A percentile compares a stretch with the other conserved stretches of the same genome.
Conservation (phyloP, 1,139 yeast genomes). For the Suhomyces chickasaworum region DNA sequence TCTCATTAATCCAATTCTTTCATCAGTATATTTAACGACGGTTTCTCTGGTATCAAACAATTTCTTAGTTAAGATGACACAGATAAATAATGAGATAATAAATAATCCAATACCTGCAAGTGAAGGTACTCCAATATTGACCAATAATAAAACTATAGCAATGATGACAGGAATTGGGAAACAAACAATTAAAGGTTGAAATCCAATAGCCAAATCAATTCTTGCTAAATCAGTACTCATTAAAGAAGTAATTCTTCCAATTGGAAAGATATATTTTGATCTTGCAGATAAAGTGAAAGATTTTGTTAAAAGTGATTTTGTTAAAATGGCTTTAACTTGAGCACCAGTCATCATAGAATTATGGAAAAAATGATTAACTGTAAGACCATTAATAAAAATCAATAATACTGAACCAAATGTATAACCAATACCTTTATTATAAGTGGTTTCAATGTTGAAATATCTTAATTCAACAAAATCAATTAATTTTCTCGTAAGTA, state of each 20-base stretch:
- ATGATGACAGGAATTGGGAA: slow-evolving; percentile 50
- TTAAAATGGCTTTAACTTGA: slow-evolving; percentile 43
- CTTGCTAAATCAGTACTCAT: slow-evolving; percentile 50
- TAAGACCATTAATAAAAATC: slow-evolving; percentile 43
- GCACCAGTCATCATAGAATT: slow-evolving; percentile 52
- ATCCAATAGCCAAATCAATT: slow-evolving; percentile 50
- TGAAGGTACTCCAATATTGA: slow-evolving; percentile 42
- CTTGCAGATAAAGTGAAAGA: slow-evolving; percentile 41
- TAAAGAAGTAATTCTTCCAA: slow-evolving; percentile 45
- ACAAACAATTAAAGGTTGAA: slow-evolving; percentile 47
- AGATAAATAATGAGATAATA: slow-evolving; percentile 39
- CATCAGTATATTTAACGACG: slow-evolving; percentile 44
- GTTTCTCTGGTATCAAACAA: slow-evolving; percentile 41
- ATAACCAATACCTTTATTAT: slow-evolving; percentile 44
- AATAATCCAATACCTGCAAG: slow-evolving; percentile 49
- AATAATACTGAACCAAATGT: slow-evolving; percentile 44
- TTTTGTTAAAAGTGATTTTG: slow-evolving; percentile 42
- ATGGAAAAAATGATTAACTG: slow-evolving; percentile 48
- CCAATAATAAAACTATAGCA: slow-evolving; percentile 38
- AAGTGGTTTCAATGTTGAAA: slow-evolving; percentile 37
- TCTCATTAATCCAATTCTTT: slow-evolving; percentile 47
- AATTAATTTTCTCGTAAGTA: slow-evolving; percentile 42
- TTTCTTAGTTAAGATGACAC: slow-evolving; percentile 39
- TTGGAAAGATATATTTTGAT: slow-evolving; percentile 38
- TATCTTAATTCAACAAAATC: slow-evolving; percentile 43